phyloP scores from a whole-genome alignment of 257 asterid species.

The Prunella vulgaris region DNA sequence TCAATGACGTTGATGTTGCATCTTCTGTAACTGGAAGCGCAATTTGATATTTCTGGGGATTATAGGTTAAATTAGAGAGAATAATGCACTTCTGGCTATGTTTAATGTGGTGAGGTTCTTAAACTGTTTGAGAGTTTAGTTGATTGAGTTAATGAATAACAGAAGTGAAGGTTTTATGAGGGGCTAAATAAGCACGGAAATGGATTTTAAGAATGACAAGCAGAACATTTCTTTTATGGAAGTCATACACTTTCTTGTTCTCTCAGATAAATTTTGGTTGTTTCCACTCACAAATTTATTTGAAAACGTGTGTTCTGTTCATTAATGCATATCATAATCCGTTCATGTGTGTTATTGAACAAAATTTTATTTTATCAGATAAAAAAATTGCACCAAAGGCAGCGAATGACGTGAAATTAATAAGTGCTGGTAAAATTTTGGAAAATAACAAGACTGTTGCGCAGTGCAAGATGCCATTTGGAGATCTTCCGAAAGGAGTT shows the following conservation, averaged over 20 bases:
- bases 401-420: conserved; percentile 76
- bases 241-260: background rate
- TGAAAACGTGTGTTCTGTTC: background rate
- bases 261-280: background rate
- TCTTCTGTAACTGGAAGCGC: background rate
- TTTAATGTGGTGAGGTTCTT: background rate
- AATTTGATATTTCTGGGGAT: background rate
- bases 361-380: conserved; percentile 35
- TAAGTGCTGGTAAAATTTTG: conserved; percentile 74
- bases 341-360: conserved; percentile 15
- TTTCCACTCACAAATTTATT: background rate
- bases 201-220: background rate
- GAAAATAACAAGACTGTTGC: conserved; percentile 81
- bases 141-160: background rate
- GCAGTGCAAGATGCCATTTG: conserved; percentile 75
- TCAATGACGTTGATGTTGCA: background rate
- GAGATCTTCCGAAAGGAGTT: conserved; percentile 65
- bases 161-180: background rate
- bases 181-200: too few relatives aligned
- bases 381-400: conserved; percentile 74
- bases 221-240: background rate
- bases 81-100: background rate
- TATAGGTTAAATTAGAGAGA: background rate
- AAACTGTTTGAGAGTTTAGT: background rate
- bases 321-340: background rate